These are phyloP conservation scores for Stachybotrys chlorohalonatus DNA, from an alignment of 2,329 filamentous ascomycete species.

Conservation along the genomic window DNA sequence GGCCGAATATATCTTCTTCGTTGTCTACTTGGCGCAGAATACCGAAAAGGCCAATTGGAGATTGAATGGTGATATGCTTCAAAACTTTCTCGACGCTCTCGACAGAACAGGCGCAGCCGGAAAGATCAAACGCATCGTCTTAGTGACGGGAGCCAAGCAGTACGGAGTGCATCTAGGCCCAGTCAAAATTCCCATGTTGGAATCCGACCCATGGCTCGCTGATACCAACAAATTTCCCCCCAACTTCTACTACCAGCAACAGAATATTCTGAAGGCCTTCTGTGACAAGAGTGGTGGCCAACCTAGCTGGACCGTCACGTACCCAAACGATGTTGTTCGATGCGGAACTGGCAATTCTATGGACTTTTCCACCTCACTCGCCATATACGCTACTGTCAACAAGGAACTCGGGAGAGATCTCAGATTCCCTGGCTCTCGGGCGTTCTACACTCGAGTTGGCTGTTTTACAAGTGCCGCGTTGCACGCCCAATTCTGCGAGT, in stretches of 20 bases:
- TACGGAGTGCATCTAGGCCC: not conserved
- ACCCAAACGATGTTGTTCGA: slow-evolving; percentile 23
- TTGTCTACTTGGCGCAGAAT: not conserved
- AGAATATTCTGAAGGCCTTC: not conserved
- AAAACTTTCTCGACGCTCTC: not conserved
- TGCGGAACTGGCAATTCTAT: slow-evolving; percentile 25
- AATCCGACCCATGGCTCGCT: not conserved
- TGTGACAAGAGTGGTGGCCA: not conserved
- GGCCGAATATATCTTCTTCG: slow-evolving; percentile 1
- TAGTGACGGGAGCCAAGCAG: not conserved
- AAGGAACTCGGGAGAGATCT: slow-evolving; percentile 22
- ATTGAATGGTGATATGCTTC: slow-evolving; percentile 1
- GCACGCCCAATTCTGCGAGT: slow-evolving; percentile 26
- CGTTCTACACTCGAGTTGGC: slow-evolving; percentile 24
- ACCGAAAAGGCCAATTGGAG: not conserved
- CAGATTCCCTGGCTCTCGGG: slow-evolving; percentile 21
- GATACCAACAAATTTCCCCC: not conserved
- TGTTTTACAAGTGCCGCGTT: slow-evolving; percentile 20
- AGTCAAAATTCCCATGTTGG: not conserved
- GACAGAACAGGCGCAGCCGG: not conserved
- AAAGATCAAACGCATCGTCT: not conserved
- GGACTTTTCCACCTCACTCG: slow-evolving; percentile 29
- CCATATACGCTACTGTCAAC: slow-evolving; percentile 27
- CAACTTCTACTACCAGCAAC: slow-evolving; percentile 1
- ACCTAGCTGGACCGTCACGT: slow-evolving; percentile 18